phyloP scores from a whole-genome alignment of 2,329 filamentous ascomycete species.

The Lasiodiplodia gonubiensis region DNA sequence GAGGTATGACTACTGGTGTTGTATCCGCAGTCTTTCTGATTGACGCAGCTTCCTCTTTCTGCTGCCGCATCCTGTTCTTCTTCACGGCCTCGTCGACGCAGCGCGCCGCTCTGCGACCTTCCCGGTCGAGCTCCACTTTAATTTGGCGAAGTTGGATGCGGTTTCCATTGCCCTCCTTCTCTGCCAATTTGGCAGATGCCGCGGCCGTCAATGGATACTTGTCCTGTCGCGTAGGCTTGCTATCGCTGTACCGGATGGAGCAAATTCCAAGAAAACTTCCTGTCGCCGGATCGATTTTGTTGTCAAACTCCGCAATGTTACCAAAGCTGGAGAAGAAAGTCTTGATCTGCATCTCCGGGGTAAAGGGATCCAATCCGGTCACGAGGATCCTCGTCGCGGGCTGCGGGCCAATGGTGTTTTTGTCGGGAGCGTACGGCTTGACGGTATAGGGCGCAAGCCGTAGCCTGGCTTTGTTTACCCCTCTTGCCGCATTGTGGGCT shows the following conservation, averaged over 20 bases:
- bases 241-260: conserved; percentile 86
- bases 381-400: conserved; percentile 91
- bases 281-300: conserved; percentile 93
- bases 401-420: conserved; percentile 84
- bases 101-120: conserved; percentile 79
- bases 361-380: conserved; percentile 92
- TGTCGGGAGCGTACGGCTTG: conserved; percentile 82
- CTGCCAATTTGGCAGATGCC: conserved; percentile 80
- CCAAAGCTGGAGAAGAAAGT: conserved; percentile 81
- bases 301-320: conserved; percentile 87
- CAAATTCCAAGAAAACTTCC: conserved; percentile 94
- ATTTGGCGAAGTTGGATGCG: conserved; percentile 79
- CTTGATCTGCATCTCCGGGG: conserved; percentile 76
- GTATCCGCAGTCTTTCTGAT: conserved; percentile 37
- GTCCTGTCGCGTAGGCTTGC: conserved; percentile 55
- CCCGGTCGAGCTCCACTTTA: conserved; percentile 85
- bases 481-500: conserved; percentile 39
- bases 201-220: conserved; percentile 67
- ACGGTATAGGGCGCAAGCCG: conserved; percentile 78
- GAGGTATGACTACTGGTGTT: conserved; percentile 33
- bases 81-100: conserved; percentile 78
- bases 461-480: conserved; percentile 66
- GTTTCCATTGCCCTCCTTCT: conserved; percentile 76
- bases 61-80: conserved; percentile 68
- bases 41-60: conserved; percentile 48